These are phyloP conservation scores for Boletus subcaerulescens DNA, from an alignment of 768 basidiomycete genomes.

Conservation along the genomic window DNA sequence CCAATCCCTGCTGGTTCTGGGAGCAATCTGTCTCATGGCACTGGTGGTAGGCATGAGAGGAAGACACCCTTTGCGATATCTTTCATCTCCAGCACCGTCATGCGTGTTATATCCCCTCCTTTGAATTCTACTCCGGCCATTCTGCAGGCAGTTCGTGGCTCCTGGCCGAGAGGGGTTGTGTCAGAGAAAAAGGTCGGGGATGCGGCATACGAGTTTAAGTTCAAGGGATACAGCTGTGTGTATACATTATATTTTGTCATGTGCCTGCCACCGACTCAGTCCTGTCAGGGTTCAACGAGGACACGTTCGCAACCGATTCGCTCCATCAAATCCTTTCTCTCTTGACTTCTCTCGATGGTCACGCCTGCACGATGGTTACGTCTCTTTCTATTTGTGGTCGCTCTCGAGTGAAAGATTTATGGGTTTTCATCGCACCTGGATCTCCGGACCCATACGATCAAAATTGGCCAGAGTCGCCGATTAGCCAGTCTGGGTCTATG, in stretches of 20 bases:
- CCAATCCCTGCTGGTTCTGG: slow-evolving; percentile 40
- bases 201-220: slow-evolving; percentile 73
- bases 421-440: slow-evolving; percentile 68
- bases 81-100: slow-evolving; percentile 60
- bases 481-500: slow-evolving; percentile 36
- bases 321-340: slow-evolving; percentile 67
- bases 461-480: slow-evolving; percentile 33
- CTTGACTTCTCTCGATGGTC: slow-evolving; percentile 61
- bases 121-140: slow-evolving; percentile 76
- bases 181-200: slow-evolving; percentile 74
- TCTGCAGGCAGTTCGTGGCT: slow-evolving; percentile 69
- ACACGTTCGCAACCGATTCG: slow-evolving; percentile 72
- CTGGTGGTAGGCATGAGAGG: slow-evolving; percentile 30
- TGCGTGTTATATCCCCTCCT: slow-evolving; percentile 77
- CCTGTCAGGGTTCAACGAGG: slow-evolving; percentile 69
- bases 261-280: slow-evolving; percentile 18
- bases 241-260: slow-evolving; percentile 13
- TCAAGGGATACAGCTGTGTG: slow-evolving; percentile 79
- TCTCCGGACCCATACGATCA: slow-evolving; percentile 29
- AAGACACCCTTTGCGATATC: slow-evolving; percentile 68
- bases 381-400: slow-evolving; percentile 71
- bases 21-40: slow-evolving; percentile 37
- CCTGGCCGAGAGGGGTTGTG: slow-evolving; percentile 79
- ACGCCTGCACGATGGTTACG: slow-evolving; percentile 64
- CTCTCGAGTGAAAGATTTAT: slow-evolving; percentile 72